Conservation (phyloP, 495 filamentous ascomycete genomes). For the Aspergillus bertholletiae region DNA sequence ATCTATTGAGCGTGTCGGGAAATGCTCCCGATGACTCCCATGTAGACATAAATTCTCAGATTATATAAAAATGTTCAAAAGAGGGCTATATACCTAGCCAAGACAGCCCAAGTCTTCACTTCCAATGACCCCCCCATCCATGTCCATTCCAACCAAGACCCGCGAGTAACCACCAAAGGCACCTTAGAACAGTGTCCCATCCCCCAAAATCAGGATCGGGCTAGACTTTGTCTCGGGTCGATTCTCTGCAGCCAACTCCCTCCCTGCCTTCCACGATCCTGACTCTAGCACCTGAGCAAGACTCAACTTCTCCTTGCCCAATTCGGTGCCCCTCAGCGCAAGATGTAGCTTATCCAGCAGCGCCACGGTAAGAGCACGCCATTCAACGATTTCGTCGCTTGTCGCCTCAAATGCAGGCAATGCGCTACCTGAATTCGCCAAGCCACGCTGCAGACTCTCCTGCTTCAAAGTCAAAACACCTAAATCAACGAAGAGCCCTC, state of each 20-base stretch:
- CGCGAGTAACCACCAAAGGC: no score
- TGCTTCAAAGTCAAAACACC: conserved; percentile 75
- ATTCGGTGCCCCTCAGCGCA: conserved; percentile 51
- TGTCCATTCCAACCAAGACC: no score
- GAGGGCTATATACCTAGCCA: no score
- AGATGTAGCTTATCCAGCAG: conserved; percentile 73
- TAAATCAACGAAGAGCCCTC: conserved; percentile 78
- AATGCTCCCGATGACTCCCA: no score
- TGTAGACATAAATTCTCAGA: no score
- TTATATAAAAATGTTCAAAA: no score
- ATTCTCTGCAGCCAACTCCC: conserved; percentile 37
- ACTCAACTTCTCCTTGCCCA: conserved; percentile 55
- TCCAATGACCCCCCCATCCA: no score
- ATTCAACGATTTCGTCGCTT: conserved; percentile 85
- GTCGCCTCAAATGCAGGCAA: conserved; percentile 76
- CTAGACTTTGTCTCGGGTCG: conserved; percentile 40
- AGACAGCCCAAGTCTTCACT: no score
- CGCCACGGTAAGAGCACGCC: conserved; percentile 78
- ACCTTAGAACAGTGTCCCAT: conserved; percentile 44
- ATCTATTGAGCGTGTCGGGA: no score
- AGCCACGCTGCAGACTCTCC: conserved; percentile 52
- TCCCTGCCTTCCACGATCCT: conserved; percentile 67
- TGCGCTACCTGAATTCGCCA: conserved; percentile 48
- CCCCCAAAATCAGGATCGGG: conserved; percentile 41
- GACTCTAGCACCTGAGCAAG: conserved; percentile 82